phyloP scores from a whole-genome alignment of 2,329 filamentous ascomycete species.

The Ceratocystis colombiana region DNA sequence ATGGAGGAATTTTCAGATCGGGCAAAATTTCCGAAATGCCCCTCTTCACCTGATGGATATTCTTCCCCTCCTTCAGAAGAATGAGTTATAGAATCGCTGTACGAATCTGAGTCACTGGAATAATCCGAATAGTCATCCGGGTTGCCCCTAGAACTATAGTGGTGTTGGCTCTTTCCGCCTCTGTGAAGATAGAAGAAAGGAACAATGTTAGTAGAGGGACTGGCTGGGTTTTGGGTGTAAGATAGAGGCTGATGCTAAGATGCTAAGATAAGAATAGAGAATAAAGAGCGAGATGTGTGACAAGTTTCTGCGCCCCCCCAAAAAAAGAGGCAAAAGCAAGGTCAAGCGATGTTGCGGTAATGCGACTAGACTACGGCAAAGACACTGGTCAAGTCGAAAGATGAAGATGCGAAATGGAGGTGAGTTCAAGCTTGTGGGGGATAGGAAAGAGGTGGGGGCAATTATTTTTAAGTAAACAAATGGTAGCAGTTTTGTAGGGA shows the following conservation, averaged over 20 bases:
- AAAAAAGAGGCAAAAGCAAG: not conserved
- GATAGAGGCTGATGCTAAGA: not conserved
- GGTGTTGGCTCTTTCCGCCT: not conserved
- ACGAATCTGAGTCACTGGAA: no score
- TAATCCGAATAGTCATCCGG: not conserved
- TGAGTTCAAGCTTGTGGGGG: not conserved
- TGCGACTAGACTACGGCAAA: not conserved
- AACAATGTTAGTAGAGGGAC: not conserved
- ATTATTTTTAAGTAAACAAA: not conserved
- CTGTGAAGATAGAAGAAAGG: not conserved
- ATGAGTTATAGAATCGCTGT: no score
- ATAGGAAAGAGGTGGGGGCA: not conserved
- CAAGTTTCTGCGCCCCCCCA: not conserved
- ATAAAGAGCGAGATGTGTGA: no score
- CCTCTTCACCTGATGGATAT: not conserved
- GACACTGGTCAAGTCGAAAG: not conserved
- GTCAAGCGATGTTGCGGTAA: not conserved
- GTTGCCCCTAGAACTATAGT: not conserved
- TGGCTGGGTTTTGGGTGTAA: not conserved
- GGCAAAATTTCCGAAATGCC: not conserved
- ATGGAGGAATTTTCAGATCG: constrained; percentile 10
- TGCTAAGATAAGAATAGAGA: no score
- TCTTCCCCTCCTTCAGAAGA: not conserved
- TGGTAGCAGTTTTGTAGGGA: not conserved
- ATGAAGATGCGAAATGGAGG: not conserved